A percentile compares a stretch with the other conserved stretches of the same genome.
Evolutionary conservation across 2,329 filamentous ascomycete genomes (phyloP).

Genomic region (Coniochaeta sp.): DNA sequence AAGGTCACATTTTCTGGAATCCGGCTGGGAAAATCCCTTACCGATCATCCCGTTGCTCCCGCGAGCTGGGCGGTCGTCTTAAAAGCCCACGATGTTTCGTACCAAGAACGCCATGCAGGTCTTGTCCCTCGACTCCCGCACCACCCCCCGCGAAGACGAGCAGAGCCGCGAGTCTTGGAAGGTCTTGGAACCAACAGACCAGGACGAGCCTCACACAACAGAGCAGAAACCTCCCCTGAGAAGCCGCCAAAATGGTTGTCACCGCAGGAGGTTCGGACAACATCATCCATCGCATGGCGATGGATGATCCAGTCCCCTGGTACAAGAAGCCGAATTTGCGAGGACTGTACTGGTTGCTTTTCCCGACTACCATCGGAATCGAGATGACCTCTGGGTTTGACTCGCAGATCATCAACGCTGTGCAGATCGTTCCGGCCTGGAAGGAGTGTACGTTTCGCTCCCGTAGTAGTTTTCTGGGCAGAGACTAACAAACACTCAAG

Average conservation of each 20-base stretch:
- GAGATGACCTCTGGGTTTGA: conserved; percentile 55
- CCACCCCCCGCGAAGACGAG: background rate
- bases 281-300: conserved; percentile 32
- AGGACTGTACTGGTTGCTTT: conserved; percentile 44
- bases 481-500: conserved; percentile 9
- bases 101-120: conserved; percentile 1
- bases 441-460: conserved; percentile 20
- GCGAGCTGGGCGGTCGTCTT: background rate
- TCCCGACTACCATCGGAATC: conserved; percentile 52
- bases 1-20: background rate
- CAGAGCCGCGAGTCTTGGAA: background rate
- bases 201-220: background rate
- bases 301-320: conserved; percentile 37
- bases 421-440: conserved; percentile 29
- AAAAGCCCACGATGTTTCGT: background rate
- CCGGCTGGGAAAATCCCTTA: too few species aligned
- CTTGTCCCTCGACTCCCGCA: background rate
- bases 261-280: conserved; percentile 10
- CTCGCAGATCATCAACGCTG: conserved; percentile 32
- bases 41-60: background rate
- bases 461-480: background rate
- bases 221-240: too few species aligned
- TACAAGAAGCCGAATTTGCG: conserved; percentile 51
- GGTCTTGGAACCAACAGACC: background rate
- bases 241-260: background rate